A percentile compares a stretch with the other conserved stretches of the same genome.
Conservation (phyloP, 495 filamentous ascomycete species). For the Lophium mytilinum region DNA sequence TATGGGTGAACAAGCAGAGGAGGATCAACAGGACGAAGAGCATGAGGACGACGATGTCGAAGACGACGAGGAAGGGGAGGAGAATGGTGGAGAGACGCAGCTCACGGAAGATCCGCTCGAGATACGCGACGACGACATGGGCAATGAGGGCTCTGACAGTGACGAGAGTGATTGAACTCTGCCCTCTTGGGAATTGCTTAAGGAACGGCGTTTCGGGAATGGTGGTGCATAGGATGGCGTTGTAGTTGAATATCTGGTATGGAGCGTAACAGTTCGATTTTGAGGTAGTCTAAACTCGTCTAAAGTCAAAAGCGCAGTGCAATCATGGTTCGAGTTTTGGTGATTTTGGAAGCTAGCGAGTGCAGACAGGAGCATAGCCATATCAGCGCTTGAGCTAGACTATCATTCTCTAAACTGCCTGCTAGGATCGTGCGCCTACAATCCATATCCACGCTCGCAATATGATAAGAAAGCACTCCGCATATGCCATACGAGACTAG, state of each 20-base stretch:
- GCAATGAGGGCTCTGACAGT: constrained; percentile 33
- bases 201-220: background rate
- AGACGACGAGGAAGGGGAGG: constrained; percentile 49
- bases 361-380: too few relatives aligned
- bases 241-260: background rate
- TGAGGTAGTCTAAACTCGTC: too few relatives aligned
- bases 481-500: too few relatives aligned
- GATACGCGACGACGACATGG: constrained; percentile 38
- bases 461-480: too few relatives aligned
- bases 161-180: constrained; percentile 32
- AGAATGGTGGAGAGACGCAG: constrained; percentile 43
- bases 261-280: too few relatives aligned
- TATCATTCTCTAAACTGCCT: too few relatives aligned
- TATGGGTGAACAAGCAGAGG: constrained; percentile 18
- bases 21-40: constrained; percentile 38
- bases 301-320: too few relatives aligned
- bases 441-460: too few relatives aligned
- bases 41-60: constrained; percentile 44
- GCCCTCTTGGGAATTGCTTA: background rate
- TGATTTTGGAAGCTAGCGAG: too few relatives aligned
- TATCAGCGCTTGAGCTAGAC: too few relatives aligned
- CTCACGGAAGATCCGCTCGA: constrained; percentile 42
- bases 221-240: background rate
- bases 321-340: too few relatives aligned
- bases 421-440: too few relatives aligned